Base-by-base conservation (phyloP, 2,329 filamentous ascomycete species). In the Metarhizium brunneum region DNA sequence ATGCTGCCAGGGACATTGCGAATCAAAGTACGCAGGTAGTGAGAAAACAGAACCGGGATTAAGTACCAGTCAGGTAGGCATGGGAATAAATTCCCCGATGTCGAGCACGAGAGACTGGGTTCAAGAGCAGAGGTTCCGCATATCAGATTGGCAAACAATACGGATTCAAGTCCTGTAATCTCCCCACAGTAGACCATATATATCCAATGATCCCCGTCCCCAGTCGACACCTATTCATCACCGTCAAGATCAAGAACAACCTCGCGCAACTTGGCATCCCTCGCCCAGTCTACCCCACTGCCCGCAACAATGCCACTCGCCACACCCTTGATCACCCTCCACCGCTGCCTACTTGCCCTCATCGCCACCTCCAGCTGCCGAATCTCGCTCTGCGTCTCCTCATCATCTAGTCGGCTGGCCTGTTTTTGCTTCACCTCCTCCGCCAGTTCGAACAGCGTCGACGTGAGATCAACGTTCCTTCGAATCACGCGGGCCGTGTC, bases 211-310 rank as follows among this genome's bases (percentile, higher is more conserved):
- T 25, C 10, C 43, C n/a, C 18, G 6, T 25, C 7, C 11, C 14
- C n/a, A 14, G n/a, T 6, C 18, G 13, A 4, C 11, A 3, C 16
- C 54, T 53, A 56, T 16, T 58, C 56, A 45, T 58, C 53, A 10
- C 56, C 56, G 59, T 86, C 83, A 11, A 76, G 73, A 64, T 89
- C 90, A 58, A 95, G 75, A 30, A 95, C 89, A 58, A 92, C 76
- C 52, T 83, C 81, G 56, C 81, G 77, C 58, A 95, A 72, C 57
- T 76, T 77, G 53, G 84, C 78, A 69, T 95, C 84, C 45, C 80
- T 75, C 13, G 83, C 84, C 90, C 90, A 95, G 65, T 95, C 85
- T 54, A 94, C 76, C 50, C 90, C 90, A 68, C 90, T 95, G 3
- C 88, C 89, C 5, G 84, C 88, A 50, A 95, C 81, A 55, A 91